Conservation (phyloP, 768 basidiomycete genomes). For the Auricularia sp. region DNA sequence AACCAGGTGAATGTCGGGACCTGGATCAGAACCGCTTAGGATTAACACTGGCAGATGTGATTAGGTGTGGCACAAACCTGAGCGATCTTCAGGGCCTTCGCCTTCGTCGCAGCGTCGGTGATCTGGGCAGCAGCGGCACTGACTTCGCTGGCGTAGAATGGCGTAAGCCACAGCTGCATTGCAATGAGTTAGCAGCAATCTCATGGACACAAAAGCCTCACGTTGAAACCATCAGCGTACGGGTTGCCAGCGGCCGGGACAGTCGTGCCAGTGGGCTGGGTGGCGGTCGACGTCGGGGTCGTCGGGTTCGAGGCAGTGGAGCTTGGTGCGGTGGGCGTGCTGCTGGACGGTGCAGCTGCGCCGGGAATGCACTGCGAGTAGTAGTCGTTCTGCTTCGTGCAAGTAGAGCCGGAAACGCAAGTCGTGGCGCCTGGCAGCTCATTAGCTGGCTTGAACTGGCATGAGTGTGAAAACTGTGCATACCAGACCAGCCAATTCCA, state of each 20-base stretch:
- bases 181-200: not conserved
- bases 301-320: constrained; percentile 9
- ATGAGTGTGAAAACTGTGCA: constrained; percentile 3
- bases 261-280: constrained; percentile 18
- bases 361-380: constrained; percentile 13
- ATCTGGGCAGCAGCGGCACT: constrained; percentile 38
- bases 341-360: constrained; percentile 6
- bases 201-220: constrained; percentile 12
- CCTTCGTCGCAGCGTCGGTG: constrained; percentile 36
- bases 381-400: constrained; percentile 10
- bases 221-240: constrained; percentile 35
- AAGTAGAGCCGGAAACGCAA: constrained; percentile 11
- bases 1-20: constrained; percentile 47
- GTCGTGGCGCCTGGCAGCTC: not conserved
- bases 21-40: not conserved
- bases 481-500: constrained; percentile 28
- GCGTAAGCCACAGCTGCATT: constrained; percentile 31
- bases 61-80: constrained; percentile 22
- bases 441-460: not conserved
- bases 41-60: not conserved
- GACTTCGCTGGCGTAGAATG: constrained; percentile 49
- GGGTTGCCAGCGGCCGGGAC: constrained; percentile 43
- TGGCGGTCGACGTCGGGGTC: constrained; percentile 17
- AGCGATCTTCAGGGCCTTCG: constrained; percentile 45
- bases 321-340: constrained; percentile 11